Conservation (phyloP, 768 basidiomycete species). For the Leccinum incarnatum region DNA sequence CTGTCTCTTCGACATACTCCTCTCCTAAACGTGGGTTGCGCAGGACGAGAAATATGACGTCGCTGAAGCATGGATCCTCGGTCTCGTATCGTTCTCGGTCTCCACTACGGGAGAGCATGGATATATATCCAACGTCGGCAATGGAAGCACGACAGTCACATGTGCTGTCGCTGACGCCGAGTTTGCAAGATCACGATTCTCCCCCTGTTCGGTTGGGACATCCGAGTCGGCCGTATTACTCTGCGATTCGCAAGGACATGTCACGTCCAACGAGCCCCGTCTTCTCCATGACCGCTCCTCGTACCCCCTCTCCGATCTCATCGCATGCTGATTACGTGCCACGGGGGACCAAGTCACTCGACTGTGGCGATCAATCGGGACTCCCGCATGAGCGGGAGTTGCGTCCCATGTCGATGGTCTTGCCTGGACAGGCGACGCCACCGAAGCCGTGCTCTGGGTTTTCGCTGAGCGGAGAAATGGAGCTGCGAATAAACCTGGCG, state of each 20-base stretch:
- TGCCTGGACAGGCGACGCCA: conserved; percentile 19
- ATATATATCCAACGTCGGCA: conserved; percentile 14
- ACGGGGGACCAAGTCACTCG: conserved; percentile 35
- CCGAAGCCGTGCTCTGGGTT: conserved; percentile 36
- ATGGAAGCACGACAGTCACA: conserved; percentile 22
- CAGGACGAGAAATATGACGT: conserved; percentile 37
- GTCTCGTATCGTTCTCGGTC: conserved; percentile 21
- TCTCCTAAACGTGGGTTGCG: conserved; percentile 37
- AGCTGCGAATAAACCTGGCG: conserved; percentile 55
- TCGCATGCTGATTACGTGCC: conserved; percentile 23
- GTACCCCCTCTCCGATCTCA: conserved; percentile 27
- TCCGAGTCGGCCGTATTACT: conserved; percentile 53
- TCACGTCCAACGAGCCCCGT: conserved; percentile 40
- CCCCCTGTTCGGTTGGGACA: conserved; percentile 44
- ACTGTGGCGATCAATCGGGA: conserved; percentile 22
- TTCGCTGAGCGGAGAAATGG: conserved; percentile 60
- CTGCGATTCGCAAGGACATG: conserved; percentile 49
- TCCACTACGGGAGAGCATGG: conserved; percentile 23
- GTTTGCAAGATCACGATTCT: conserved; percentile 18
- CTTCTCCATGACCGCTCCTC: conserved; percentile 24
- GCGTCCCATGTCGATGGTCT: conserved; percentile 30
- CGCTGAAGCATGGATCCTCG: conserved; percentile 29
- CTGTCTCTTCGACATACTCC: conserved; percentile 24
- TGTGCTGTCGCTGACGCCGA: conserved; percentile 17
- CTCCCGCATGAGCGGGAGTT: conserved; percentile 19